phyloP scores from a whole-genome alignment of 176 grass and related monocot species.

The Cymbopogon citratus region DNA sequence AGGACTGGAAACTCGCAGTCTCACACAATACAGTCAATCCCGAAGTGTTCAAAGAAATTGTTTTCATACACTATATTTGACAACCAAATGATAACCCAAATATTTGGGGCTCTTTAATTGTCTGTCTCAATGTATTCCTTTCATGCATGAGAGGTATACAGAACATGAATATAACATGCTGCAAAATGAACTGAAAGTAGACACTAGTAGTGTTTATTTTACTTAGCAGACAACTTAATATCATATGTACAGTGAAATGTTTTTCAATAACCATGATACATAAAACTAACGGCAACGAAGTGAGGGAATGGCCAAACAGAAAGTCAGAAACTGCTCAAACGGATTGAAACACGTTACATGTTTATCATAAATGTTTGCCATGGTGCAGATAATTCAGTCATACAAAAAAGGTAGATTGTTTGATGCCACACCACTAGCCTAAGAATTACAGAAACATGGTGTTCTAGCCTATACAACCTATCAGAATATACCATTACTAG shows the following conservation, averaged over 20 bases:
- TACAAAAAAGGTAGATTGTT: neutral
- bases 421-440: neutral
- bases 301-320: neutral
- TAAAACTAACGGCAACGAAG: neutral
- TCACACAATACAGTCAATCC: neutral
- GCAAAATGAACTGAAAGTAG: neutral
- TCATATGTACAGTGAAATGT: neutral
- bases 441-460: neutral
- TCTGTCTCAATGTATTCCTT: neutral
- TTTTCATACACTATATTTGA: conserved; percentile 1
- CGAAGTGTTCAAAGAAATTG: neutral
- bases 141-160: neutral
- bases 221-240: neutral
- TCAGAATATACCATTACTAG: neutral
- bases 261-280: neutral
- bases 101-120: neutral
- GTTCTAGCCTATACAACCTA: neutral
- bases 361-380: neutral
- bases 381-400: neutral
- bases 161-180: neutral
- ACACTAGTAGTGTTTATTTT: neutral
- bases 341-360: neutral
- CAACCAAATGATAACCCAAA: neutral
- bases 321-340: neutral
- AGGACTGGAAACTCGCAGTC: neutral